phyloP scores from a whole-genome alignment of 352 stramenopile genomes.

The Globisporangium echinulatum region DNA sequence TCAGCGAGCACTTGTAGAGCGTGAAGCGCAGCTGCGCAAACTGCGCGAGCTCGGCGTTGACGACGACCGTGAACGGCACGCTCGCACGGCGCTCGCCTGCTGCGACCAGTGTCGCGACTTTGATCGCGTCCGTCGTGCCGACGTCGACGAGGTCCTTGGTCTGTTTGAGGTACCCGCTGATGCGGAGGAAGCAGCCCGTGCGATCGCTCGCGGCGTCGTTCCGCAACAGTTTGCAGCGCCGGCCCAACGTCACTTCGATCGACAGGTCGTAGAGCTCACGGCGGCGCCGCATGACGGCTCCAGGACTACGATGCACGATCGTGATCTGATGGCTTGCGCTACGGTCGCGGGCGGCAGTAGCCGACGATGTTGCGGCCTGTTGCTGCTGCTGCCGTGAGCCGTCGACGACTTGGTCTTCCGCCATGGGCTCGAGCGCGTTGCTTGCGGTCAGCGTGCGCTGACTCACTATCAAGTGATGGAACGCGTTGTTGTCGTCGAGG shows the following conservation, averaged over 20 bases:
- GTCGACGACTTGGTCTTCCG: constrained; percentile 10
- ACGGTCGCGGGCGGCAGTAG: not conserved
- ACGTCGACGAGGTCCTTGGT: constrained; percentile 47
- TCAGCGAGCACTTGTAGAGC: constrained; percentile 48
- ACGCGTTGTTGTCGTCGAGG: constrained; percentile 3
- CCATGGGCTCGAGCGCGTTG: constrained; percentile 15
- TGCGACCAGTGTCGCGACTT: constrained; percentile 38
- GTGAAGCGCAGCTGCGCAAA: constrained; percentile 66
- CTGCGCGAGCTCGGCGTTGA: constrained; percentile 42
- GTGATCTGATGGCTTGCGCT: constrained; percentile 17
- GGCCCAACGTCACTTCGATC: constrained; percentile 48
- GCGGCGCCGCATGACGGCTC: constrained; percentile 3
- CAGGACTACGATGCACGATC: constrained; percentile 15
- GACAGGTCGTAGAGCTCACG: constrained; percentile 37
- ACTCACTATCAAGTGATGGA: not conserved
- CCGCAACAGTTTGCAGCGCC: constrained; percentile 40
- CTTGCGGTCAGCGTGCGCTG: not conserved
- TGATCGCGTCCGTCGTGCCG: constrained; percentile 52
- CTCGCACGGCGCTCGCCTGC: constrained; percentile 19
- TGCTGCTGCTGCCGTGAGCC: not conserved
- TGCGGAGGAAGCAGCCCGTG: constrained; percentile 39
- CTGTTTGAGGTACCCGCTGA: constrained; percentile 38
- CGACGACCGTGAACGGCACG: constrained; percentile 53
- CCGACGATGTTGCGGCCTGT: not conserved
- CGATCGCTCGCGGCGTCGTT: constrained; percentile 39